Evolutionary conservation across 768 basidiomycete genomes (phyloP).

Genomic region (Dentipellis fragilis): DNA sequence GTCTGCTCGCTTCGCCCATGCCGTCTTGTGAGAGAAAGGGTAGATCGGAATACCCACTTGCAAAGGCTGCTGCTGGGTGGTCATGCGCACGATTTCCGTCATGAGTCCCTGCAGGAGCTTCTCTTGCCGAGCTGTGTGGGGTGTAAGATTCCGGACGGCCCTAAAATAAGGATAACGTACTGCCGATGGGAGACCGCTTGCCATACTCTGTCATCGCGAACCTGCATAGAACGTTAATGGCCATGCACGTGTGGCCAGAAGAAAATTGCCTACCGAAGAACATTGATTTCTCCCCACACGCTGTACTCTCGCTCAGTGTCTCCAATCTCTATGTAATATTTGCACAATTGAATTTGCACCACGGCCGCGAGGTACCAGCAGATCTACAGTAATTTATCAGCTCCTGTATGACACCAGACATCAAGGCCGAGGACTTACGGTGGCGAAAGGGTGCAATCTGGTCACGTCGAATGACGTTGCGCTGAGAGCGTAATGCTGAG

Average conservation of each 20-base stretch:
- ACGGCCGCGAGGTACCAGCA: constrained; percentile 90
- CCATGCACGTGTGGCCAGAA: not conserved
- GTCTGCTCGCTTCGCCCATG: constrained; percentile 44
- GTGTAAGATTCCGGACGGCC: not conserved
- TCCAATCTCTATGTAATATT: constrained; percentile 75
- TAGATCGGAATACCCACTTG: constrained; percentile 75
- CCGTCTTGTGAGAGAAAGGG: constrained; percentile 63
- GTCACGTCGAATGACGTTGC: constrained; percentile 76
- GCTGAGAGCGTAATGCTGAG: constrained; percentile 68
- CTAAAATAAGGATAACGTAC: constrained; percentile 26
- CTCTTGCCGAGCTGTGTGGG: constrained; percentile 63
- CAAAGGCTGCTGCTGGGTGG: constrained; percentile 69
- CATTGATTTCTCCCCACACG: constrained; percentile 84
- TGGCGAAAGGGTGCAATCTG: constrained; percentile 72
- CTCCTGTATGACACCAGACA: not conserved
- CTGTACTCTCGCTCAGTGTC: constrained; percentile 64
- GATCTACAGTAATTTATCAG: constrained; percentile 36
- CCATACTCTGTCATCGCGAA: constrained; percentile 83
- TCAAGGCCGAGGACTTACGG: constrained; percentile 34
- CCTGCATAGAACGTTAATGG: constrained; percentile 26
- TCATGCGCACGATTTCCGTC: constrained; percentile 77
- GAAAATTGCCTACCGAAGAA: constrained; percentile 46
- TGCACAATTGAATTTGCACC: constrained; percentile 79
- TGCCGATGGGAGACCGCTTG: constrained; percentile 68
- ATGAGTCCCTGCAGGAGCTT: constrained; percentile 73